Evolutionary conservation across 331 rosid species (phyloP).

Genomic region (Malus hybrid): DNA sequence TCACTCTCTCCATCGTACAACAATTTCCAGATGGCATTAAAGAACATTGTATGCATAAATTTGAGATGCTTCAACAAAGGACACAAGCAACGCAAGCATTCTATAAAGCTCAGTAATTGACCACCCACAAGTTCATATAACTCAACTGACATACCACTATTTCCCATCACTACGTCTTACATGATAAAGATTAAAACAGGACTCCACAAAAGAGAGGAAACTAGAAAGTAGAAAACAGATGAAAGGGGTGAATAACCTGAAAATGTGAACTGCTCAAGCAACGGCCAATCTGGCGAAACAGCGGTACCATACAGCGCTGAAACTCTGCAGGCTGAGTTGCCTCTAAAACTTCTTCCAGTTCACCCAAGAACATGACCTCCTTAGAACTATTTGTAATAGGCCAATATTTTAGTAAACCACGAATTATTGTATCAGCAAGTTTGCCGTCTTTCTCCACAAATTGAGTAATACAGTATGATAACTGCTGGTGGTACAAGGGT

Average conservation of each 20-base stretch:
- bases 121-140: not conserved
- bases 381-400: constrained; percentile 89
- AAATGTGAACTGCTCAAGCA: constrained; percentile 96
- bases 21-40: not conserved
- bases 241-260: constrained; percentile 53
- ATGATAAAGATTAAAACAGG: not conserved
- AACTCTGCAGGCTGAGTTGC: constrained; percentile 94
- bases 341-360: constrained; percentile 93
- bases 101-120: not conserved
- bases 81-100: not conserved
- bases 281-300: constrained; percentile 71
- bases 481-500: constrained; percentile 90
- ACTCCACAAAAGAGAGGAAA: constrained; percentile 11
- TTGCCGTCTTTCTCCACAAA: constrained; percentile 98
- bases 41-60: not conserved
- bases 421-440: constrained; percentile 90
- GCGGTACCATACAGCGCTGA: constrained; percentile 77
- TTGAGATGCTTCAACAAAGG: not conserved
- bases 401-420: constrained; percentile 90
- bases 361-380: constrained; percentile 97
- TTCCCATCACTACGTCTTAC: not conserved
- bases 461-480: constrained; percentile 87
- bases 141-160: not conserved
- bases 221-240: constrained; percentile 10
- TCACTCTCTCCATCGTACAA: not conserved